These are phyloP conservation scores for Penicillium diatomitis DNA, from an alignment of 495 filamentous ascomycete species.

Conservation along the genomic window DNA sequence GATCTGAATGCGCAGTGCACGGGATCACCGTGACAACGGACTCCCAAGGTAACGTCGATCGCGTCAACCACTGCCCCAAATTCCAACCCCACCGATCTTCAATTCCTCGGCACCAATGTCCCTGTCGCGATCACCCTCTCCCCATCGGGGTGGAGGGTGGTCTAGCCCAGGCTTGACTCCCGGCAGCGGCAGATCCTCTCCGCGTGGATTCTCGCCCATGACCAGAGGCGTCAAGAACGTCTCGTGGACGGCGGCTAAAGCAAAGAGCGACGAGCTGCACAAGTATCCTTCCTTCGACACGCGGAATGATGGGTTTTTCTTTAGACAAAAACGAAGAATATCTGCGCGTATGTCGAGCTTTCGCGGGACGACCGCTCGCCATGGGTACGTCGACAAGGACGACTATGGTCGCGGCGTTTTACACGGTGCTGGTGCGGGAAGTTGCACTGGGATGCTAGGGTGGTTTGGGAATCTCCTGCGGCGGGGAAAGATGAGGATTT, in stretches of 20 bases:
- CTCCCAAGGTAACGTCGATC: no score
- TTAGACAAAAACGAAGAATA: constrained; percentile 63
- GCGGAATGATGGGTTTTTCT: constrained; percentile 72
- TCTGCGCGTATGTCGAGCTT: constrained; percentile 70
- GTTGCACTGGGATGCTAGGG: constrained; percentile 18
- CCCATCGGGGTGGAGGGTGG: constrained; percentile 74
- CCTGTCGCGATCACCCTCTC: constrained; percentile 75
- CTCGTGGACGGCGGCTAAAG: constrained; percentile 73
- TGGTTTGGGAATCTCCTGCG: constrained; percentile 34
- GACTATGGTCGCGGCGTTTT: constrained; percentile 48
- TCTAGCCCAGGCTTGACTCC: constrained; percentile 71
- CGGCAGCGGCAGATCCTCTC: constrained; percentile 60
- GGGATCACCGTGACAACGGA: no score
- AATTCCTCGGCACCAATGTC: constrained; percentile 49
- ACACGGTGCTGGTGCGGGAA: constrained; percentile 13
- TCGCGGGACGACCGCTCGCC: constrained; percentile 21
- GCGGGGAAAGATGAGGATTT: constrained; percentile 49
- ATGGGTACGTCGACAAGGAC: constrained; percentile 65
- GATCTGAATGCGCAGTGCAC: no score
- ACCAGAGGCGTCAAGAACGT: constrained; percentile 38
- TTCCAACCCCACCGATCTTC: constrained; percentile 11
- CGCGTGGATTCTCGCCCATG: constrained; percentile 39
- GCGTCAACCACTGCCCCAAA: background rate
- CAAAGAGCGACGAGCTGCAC: constrained; percentile 65
- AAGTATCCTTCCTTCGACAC: constrained; percentile 77